phyloP scores from a whole-genome alignment of 2,329 filamentous ascomycete species.

The Lasiodiplodia gonubiensis region DNA sequence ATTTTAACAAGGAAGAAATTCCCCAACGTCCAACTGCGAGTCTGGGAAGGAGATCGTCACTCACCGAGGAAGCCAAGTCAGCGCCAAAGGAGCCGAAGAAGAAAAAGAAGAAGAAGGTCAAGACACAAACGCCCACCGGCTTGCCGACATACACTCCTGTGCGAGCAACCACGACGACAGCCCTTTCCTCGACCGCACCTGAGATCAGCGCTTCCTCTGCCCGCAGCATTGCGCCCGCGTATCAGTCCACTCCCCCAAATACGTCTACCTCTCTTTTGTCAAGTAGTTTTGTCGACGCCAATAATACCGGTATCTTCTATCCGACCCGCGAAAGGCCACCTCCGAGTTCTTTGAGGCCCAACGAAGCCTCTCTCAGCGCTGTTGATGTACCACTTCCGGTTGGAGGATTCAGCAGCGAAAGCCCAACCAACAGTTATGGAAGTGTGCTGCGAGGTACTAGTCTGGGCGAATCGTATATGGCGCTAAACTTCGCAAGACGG shows the following conservation, averaged over 20 bases:
- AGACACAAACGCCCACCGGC: not conserved
- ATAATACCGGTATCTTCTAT: constrained; percentile 28
- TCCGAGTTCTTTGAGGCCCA: constrained; percentile 12
- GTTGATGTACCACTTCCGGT: constrained; percentile 26
- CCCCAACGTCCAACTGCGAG: constrained; percentile 8
- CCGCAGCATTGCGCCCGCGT: constrained; percentile 5
- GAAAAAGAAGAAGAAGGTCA: constrained; percentile 27
- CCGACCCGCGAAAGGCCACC: constrained; percentile 22
- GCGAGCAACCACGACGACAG: constrained; percentile 16
- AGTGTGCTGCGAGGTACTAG: constrained; percentile 15
- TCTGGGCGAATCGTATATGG: constrained; percentile 27
- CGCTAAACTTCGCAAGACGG: constrained; percentile 27
- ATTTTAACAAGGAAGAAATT: constrained; percentile 23
- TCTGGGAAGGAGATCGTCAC: constrained; percentile 22
- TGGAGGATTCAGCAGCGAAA: constrained; percentile 27
- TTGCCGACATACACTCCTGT: constrained; percentile 16
- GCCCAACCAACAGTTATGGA: constrained; percentile 9
- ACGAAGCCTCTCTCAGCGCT: constrained; percentile 19
- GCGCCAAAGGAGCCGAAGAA: constrained; percentile 25
- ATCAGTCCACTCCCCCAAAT: not conserved
- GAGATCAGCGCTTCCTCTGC: constrained; percentile 18
- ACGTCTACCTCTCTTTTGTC: constrained; percentile 17
- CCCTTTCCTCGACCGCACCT: constrained; percentile 21
- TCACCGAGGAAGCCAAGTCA: constrained; percentile 25
- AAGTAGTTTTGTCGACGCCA: constrained; percentile 25